These are phyloP conservation scores for Lumnitzera littorea DNA, from an alignment of 345 rosid species.

Conservation along the genomic window DNA sequence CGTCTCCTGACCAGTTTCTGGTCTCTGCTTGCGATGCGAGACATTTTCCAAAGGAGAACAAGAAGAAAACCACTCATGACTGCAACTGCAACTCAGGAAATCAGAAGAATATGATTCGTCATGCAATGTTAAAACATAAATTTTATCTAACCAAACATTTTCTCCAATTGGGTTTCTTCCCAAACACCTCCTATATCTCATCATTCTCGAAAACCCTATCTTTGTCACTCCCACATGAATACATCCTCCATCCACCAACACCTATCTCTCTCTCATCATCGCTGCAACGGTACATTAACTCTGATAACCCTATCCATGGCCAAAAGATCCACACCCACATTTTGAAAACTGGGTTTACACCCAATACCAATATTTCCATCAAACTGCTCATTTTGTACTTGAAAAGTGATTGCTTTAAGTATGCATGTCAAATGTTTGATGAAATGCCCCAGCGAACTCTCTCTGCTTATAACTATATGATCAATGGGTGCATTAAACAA, in stretches of 20 bases:
- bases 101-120: no score
- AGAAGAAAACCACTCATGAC: no score
- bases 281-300: slow-evolving; percentile 64
- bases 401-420: slow-evolving; percentile 45
- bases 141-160: no score
- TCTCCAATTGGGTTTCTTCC: no score
- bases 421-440: slow-evolving; percentile 70
- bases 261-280: slow-evolving; percentile 32
- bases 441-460: slow-evolving; percentile 59
- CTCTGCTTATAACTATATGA: slow-evolving; percentile 71
- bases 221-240: slow-evolving; percentile 9
- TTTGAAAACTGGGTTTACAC: slow-evolving; percentile 52
- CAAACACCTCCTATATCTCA: no score
- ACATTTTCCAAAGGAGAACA: no score
- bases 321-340: slow-evolving; percentile 58
- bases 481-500: slow-evolving; percentile 56
- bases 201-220: no score
- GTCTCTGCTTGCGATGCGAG: no score
- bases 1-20: no score
- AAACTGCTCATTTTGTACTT: slow-evolving; percentile 54
- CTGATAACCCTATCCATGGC: slow-evolving; percentile 48
- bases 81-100: no score
- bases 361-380: slow-evolving; percentile 50
- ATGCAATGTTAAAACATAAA: no score
- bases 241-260: slow-evolving; percentile 13